Percentiles rank a stretch among this genome's conserved stretches.
Evolutionary conservation across 441 rosid genomes (phyloP).

Genomic region (Geranium incanum): DNA sequence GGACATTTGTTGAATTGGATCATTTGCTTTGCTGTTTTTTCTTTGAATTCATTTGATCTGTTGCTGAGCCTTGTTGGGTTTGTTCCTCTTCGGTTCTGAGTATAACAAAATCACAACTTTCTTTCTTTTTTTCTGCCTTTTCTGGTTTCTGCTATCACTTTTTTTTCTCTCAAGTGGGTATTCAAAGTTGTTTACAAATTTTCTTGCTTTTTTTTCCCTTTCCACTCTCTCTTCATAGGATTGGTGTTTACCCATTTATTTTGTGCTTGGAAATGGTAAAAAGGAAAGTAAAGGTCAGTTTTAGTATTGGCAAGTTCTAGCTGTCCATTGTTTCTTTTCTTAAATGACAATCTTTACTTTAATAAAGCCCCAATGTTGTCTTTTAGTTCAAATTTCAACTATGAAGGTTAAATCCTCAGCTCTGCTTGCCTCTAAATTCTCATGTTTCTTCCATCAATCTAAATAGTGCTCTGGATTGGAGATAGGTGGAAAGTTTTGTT

Average conservation of each 20-base stretch:
- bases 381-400: background rate
- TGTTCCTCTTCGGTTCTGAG: background rate
- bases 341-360: background rate
- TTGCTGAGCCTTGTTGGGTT: background rate
- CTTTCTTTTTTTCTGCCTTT: background rate
- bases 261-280: background rate
- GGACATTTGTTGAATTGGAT: background rate
- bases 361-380: background rate
- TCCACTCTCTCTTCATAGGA: background rate
- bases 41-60: too few relatives aligned
- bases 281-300: background rate
- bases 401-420: background rate
- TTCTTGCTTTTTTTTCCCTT: background rate
- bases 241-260: slow-evolving; percentile 1
- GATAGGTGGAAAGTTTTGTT: background rate
- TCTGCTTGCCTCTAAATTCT: background rate
- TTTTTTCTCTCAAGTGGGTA: background rate
- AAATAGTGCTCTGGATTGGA: background rate
- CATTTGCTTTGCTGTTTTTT: background rate
- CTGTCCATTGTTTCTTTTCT: background rate
- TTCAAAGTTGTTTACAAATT: background rate
- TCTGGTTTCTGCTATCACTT: slow-evolving; percentile 6
- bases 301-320: background rate
- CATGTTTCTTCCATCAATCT: background rate
- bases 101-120: background rate